Evolutionary conservation across 345 rosid species (phyloP).

Genomic region (Dovyalis caffra): DNA sequence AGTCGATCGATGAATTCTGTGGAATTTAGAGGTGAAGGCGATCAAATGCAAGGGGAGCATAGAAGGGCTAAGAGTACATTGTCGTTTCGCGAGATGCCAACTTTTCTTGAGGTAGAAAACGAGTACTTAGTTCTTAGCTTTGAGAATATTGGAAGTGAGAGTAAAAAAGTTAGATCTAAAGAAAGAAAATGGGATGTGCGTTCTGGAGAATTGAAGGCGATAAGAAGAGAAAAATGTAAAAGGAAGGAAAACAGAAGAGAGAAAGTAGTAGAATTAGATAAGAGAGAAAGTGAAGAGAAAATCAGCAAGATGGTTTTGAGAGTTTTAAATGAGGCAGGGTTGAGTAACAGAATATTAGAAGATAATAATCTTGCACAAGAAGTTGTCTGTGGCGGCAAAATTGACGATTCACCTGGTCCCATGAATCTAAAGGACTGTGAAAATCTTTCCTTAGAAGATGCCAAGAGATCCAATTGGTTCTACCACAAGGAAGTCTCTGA

Average conservation of each 20-base stretch:
- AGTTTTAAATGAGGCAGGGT: conserved; percentile 8
- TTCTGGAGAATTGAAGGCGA: conserved; percentile 33
- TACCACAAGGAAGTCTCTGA: background rate
- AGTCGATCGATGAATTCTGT: conserved; percentile 50
- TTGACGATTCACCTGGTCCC: background rate
- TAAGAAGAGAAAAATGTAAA: conserved; percentile 26
- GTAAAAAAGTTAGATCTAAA: conserved; percentile 7
- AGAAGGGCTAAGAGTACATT: conserved; percentile 37
- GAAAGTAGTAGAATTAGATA: conserved; percentile 6
- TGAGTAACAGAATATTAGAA: conserved; percentile 2
- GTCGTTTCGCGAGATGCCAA: conserved; percentile 38
- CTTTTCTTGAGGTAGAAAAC: conserved; percentile 59
- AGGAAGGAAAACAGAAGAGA: conserved; percentile 18
- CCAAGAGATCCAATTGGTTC: background rate
- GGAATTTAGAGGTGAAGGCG: conserved; percentile 23
- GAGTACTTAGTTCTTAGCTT: conserved; percentile 64
- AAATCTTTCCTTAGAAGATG: background rate
- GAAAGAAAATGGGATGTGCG: conserved; percentile 21
- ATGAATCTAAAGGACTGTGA: background rate
- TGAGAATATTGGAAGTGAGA: conserved; percentile 27
- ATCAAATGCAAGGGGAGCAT: conserved; percentile 27
- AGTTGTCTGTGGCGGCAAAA: background rate
- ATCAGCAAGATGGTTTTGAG: conserved; percentile 5
- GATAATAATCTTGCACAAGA: background rate
- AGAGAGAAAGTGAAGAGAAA: conserved; percentile 14